Conservation (phyloP, 495 filamentous ascomycete genomes). For the Daldinia decipiens region DNA sequence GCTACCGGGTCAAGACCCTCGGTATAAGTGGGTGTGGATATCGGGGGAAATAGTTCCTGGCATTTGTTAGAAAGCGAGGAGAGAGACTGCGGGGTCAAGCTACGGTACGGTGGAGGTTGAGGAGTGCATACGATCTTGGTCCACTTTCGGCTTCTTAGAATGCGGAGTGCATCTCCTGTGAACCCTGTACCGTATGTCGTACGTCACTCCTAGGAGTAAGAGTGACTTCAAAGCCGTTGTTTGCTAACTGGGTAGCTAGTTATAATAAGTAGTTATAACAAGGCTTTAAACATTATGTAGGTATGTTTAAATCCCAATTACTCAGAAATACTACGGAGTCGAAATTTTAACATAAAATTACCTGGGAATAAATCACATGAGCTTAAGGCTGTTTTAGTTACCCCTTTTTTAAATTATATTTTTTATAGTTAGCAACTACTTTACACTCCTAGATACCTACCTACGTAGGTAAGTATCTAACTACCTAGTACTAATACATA, state of each 20-base stretch:
- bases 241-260: background rate
- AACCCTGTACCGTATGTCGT: background rate
- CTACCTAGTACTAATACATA: too few relatives aligned
- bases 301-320: too few relatives aligned
- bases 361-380: too few relatives aligned
- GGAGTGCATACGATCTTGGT: slow-evolving; percentile 6
- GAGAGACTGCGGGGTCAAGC: slow-evolving; percentile 31
- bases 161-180: slow-evolving; percentile 18
- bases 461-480: too few relatives aligned
- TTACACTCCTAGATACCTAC: too few relatives aligned
- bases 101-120: slow-evolving; percentile 6
- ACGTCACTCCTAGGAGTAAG: background rate
- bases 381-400: background rate
- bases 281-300: background rate
- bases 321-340: too few relatives aligned
- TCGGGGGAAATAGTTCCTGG: slow-evolving; percentile 33
- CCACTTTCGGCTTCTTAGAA: background rate
- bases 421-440: background rate
- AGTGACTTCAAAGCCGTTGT: background rate
- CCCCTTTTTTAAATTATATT: too few relatives aligned
- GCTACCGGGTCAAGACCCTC: slow-evolving; percentile 12
- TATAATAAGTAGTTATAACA: background rate
- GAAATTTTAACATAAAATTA: too few relatives aligned
- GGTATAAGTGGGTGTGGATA: slow-evolving; percentile 19
- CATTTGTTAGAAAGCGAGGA: slow-evolving; percentile 10